These are phyloP conservation scores for Davidsoniella virescens DNA, from an alignment of 2,329 filamentous ascomycete genomes.

Conservation along the genomic window DNA sequence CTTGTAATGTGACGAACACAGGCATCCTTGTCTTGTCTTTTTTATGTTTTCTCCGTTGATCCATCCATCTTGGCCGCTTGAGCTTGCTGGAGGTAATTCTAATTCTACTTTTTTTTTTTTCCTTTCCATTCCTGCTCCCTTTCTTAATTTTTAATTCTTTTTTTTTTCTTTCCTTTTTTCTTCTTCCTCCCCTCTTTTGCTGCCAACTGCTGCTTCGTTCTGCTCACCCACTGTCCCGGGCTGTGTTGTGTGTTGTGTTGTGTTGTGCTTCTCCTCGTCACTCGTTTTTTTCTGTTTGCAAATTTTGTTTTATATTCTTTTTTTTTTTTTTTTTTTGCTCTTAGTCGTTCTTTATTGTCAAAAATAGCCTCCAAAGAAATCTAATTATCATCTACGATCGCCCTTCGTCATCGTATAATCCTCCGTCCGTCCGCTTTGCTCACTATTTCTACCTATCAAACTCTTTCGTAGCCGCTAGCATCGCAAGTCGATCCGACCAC, in stretches of 20 bases:
- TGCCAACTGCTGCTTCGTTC: not conserved
- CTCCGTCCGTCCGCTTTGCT: no score
- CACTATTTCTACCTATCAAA: no score
- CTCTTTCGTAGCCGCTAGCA: no score
- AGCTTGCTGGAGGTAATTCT: no score
- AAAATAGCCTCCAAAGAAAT: not conserved
- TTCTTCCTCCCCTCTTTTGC: not conserved
- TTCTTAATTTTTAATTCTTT: not conserved
- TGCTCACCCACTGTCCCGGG: not conserved
- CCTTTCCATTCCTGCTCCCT: no score
- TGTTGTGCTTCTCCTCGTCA: constrained; percentile 1
- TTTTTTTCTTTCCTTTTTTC: not conserved
- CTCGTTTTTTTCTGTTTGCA: constrained; percentile 3
- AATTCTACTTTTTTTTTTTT: no score
- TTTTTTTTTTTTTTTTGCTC: not conserved
- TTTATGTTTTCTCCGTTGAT: no score
- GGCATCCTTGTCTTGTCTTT: no score
- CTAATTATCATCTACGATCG: not conserved
- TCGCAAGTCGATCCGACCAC: no score
- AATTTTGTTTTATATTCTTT: constrained; percentile 1
- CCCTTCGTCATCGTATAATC: not conserved
- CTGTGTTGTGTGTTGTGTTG: not conserved
- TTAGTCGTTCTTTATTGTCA: not conserved
- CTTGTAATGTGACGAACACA: no score
- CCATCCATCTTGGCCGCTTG: no score